Conservation (phyloP, 345 rosid species). For the Euclidium syriacum region DNA sequence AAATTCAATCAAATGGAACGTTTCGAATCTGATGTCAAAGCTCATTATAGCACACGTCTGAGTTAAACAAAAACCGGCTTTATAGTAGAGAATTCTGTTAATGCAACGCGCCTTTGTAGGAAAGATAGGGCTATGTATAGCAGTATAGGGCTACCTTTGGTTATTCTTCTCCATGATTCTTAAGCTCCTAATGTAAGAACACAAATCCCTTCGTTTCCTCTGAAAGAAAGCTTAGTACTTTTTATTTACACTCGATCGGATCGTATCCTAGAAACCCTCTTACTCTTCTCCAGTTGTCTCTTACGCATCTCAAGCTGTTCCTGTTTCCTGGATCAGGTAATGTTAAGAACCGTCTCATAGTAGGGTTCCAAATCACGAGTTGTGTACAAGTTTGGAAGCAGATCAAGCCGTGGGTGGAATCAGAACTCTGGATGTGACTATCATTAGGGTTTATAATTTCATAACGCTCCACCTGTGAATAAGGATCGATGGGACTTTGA, state of each 20-base stretch:
- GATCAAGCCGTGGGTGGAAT: neutral
- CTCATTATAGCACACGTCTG: neutral
- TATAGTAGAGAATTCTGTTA: neutral
- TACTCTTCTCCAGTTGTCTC: no score
- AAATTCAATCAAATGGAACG: no score
- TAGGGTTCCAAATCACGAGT: constrained; percentile 6
- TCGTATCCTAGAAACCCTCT: constrained; percentile 3
- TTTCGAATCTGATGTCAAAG: constrained; percentile 1
- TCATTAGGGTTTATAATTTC: no score
- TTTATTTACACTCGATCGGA: neutral
- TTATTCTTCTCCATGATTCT: neutral
- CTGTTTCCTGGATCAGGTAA: neutral
- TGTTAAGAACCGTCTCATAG: neutral
- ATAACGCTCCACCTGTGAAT: no score
- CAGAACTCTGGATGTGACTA: neutral
- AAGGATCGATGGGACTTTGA: no score
- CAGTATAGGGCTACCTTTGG: neutral
- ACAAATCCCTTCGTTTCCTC: neutral
- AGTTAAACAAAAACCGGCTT: neutral
- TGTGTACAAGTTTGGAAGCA: neutral
- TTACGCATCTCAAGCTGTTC: no score
- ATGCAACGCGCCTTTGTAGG: neutral
- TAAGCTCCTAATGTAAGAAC: neutral
- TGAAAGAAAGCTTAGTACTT: neutral
- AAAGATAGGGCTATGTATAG: no score